phyloP scores from a whole-genome alignment of 2,329 filamentous ascomycete species.

The Didymella exigua region DNA sequence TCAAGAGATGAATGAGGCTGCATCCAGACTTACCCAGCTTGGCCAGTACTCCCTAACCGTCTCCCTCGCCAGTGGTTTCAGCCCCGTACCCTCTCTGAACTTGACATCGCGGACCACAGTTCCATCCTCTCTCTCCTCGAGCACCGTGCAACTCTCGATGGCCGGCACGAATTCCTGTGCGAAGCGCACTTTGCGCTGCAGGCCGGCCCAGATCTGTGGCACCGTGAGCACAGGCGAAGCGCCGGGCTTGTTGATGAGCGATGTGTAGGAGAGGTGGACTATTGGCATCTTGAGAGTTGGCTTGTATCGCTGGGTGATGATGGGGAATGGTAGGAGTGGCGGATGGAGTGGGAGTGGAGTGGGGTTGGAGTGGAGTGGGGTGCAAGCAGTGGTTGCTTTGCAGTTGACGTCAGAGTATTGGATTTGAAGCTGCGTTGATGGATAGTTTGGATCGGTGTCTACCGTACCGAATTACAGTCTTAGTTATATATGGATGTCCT shows the following conservation, averaged over 20 bases:
- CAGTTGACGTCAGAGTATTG: not conserved
- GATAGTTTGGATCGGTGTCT: not conserved
- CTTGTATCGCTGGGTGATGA: no score
- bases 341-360: not conserved
- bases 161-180: slow-evolving; percentile 55
- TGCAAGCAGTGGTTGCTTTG: not conserved
- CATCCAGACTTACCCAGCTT: slow-evolving; percentile 51
- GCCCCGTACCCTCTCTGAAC: slow-evolving; percentile 47
- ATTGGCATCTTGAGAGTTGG: slow-evolving; percentile 42
- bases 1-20: no score
- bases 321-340: no score
- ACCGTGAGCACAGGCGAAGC: slow-evolving; percentile 47
- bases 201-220: slow-evolving; percentile 51
- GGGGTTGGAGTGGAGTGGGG: not conserved
- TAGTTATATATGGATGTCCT: not conserved
- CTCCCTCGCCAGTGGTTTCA: slow-evolving; percentile 44
- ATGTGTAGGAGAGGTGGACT: slow-evolving; percentile 52
- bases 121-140: slow-evolving; percentile 47
- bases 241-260: slow-evolving; percentile 51
- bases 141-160: slow-evolving; percentile 50
- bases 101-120: slow-evolving; percentile 46
- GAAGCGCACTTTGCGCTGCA: slow-evolving; percentile 54
- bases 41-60: slow-evolving; percentile 47
- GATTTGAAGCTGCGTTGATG: not conserved
- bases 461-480: not conserved